Conservation (phyloP, 257 asterid genomes). For the Solanum virginianum region DNA sequence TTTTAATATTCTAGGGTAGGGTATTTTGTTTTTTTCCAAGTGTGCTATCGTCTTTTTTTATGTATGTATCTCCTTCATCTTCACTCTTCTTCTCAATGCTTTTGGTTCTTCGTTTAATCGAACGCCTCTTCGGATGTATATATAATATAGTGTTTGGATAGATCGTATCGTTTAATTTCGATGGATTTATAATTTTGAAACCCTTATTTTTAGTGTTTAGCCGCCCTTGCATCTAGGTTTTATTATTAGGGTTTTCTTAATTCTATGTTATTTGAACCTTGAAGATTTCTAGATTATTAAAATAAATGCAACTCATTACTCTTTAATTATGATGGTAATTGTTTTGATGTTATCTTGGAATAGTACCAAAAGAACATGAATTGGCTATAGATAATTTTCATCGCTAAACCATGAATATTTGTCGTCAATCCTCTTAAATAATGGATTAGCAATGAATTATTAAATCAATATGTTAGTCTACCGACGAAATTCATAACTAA, state of each 20-base stretch:
- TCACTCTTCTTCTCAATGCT: too few species aligned
- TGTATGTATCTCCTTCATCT: too few species aligned
- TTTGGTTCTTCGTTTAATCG: too few species aligned
- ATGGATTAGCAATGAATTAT: background rate
- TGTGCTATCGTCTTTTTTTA: too few species aligned
- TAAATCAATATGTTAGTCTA: background rate
- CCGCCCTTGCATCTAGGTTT: background rate
- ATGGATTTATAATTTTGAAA: too few species aligned
- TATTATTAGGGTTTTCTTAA: background rate
- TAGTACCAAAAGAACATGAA: background rate
- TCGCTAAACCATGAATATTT: too few species aligned
- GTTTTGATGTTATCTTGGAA: background rate
- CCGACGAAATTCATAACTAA: background rate
- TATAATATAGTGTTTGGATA: too few species aligned
- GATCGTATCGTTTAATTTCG: too few species aligned
- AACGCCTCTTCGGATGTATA: too few species aligned
- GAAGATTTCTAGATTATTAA: background rate
- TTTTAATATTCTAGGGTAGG: too few species aligned
- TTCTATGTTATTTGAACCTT: background rate
- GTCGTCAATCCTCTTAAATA: background rate
- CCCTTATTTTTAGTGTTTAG: too few species aligned
- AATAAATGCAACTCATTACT: background rate
- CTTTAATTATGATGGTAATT: background rate
- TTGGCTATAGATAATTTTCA: background rate
- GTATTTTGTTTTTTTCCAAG: too few species aligned